These are phyloP conservation scores for Candida nemodendra DNA, from an alignment of 805 yeast genomes.

Conservation along the genomic window DNA sequence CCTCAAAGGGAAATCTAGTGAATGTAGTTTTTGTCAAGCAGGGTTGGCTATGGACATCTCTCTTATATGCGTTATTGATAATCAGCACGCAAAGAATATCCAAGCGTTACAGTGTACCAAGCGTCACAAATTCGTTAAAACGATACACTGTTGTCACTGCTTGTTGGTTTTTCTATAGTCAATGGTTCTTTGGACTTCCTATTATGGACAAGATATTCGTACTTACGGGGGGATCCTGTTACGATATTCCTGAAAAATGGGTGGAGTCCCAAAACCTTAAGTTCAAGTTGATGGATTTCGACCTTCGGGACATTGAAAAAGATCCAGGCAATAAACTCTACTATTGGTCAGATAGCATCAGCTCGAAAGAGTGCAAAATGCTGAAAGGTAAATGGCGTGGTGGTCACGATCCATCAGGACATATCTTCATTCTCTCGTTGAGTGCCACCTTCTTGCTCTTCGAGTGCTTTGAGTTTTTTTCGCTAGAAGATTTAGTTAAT, in stretches of 20 bases:
- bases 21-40: conserved; percentile 77
- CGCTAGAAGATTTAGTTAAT: conserved; percentile 10
- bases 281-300: conserved; percentile 14
- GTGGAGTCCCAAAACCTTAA: background rate
- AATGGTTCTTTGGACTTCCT: conserved; percentile 83
- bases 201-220: conserved; percentile 84
- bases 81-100: conserved; percentile 13
- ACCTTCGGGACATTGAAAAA: conserved; percentile 6
- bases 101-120: conserved; percentile 4
- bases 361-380: conserved; percentile 48
- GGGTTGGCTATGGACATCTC: conserved; percentile 91
- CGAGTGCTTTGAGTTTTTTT: conserved; percentile 44
- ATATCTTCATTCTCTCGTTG: conserved; percentile 73
- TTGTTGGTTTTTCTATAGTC: conserved; percentile 88
- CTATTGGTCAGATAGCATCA: conserved; percentile 21
- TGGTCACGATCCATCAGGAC: conserved; percentile 97
- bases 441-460: conserved; percentile 63
- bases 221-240: conserved; percentile 80
- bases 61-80: conserved; percentile 33
- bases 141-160: conserved; percentile 56
- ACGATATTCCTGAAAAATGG: conserved; percentile 26
- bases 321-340: conserved; percentile 7
- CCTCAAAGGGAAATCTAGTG: conserved; percentile 64
- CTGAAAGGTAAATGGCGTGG: conserved; percentile 71
- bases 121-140: conserved; percentile 19